Conservation (phyloP, 495 filamentous ascomycete genomes). For the Daldinia grandis region DNA sequence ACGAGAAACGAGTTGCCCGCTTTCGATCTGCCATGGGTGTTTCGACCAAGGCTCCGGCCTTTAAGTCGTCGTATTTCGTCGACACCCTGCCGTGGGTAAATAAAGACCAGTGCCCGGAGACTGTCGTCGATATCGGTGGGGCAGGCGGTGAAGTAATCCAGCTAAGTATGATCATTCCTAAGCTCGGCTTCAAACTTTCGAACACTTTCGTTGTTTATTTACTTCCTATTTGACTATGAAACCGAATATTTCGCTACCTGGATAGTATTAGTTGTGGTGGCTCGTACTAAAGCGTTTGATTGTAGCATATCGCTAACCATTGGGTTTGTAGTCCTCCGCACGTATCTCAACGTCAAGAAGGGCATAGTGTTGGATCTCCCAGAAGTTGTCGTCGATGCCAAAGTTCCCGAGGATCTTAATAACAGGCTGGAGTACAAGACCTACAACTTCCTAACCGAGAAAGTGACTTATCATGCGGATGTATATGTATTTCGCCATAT, state of each 20-base stretch:
- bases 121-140: slow-evolving; percentile 59
- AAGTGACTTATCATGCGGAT: slow-evolving; percentile 57
- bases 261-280: background rate
- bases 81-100: slow-evolving; percentile 51
- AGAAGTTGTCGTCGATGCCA: slow-evolving; percentile 31
- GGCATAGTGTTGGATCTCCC: slow-evolving; percentile 30
- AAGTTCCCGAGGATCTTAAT: slow-evolving; percentile 46
- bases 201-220: no score
- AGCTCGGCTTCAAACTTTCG: background rate
- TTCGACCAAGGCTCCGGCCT: slow-evolving; percentile 47
- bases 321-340: slow-evolving; percentile 26
- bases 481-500: slow-evolving; percentile 63
- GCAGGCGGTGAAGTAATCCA: slow-evolving; percentile 34
- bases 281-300: background rate
- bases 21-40: slow-evolving; percentile 56
- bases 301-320: background rate
- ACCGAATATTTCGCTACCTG: background rate
- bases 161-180: slow-evolving; percentile 15
- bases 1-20: slow-evolving; percentile 46
- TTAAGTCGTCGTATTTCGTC: slow-evolving; percentile 47
- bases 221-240: no score
- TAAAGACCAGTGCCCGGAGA: slow-evolving; percentile 36
- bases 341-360: slow-evolving; percentile 39
- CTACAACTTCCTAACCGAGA: slow-evolving; percentile 62
- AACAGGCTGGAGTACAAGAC: slow-evolving; percentile 50